Conservation (phyloP, 2,329 filamentous ascomycete genomes). For the Dryadomyces quercivorus region DNA sequence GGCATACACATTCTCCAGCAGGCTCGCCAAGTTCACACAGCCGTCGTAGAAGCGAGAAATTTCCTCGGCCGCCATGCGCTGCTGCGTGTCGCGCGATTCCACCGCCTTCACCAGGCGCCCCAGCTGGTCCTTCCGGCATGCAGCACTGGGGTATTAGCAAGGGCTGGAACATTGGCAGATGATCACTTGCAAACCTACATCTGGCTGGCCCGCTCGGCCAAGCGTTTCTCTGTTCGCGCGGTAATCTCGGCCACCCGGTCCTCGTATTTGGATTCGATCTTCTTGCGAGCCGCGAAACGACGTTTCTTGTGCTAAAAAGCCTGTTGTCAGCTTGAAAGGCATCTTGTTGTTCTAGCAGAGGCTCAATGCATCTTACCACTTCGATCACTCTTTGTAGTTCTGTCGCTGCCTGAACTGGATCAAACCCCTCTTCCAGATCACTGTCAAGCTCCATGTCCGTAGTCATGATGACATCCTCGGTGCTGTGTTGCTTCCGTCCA, state of each 20-base stretch:
- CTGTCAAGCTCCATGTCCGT: conserved; percentile 5
- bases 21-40: conserved; percentile 9
- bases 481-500: background rate
- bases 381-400: conserved; percentile 11
- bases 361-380: conserved; percentile 1
- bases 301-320: conserved; percentile 12
- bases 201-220: conserved; percentile 8
- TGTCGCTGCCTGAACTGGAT: conserved; percentile 10
- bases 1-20: conserved; percentile 12
- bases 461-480: background rate
- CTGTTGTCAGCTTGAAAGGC: background rate
- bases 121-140: conserved; percentile 7
- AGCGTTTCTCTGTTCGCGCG: conserved; percentile 9
- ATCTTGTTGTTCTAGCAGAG: background rate
- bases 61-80: conserved; percentile 11
- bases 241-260: conserved; percentile 12
- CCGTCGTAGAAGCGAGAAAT: conserved; percentile 12
- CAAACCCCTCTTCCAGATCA: conserved; percentile 4
- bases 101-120: conserved; percentile 12
- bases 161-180: background rate
- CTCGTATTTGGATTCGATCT: conserved; percentile 12
- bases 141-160: background rate
- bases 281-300: conserved; percentile 8
- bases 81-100: conserved; percentile 11
- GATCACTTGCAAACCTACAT: background rate